Evolutionary conservation across 306 rosid species (phyloP).

Genomic region (Castanea crenata): DNA sequence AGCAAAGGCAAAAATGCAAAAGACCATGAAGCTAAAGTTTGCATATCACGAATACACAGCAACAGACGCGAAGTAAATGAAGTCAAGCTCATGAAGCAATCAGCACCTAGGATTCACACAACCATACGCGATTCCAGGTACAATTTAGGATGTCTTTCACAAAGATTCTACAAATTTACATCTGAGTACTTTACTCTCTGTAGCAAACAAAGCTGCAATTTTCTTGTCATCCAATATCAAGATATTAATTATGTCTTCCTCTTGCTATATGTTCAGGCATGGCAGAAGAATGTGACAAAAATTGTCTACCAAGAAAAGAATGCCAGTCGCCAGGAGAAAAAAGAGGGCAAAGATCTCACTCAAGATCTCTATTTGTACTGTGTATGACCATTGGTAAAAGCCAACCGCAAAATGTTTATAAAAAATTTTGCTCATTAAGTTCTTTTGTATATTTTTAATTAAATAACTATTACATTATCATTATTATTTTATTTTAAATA

Average conservation of each 20-base stretch:
- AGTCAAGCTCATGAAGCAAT: slow-evolving; percentile 23
- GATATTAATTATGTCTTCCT: background rate
- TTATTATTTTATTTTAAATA: background rate
- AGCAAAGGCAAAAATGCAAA: background rate
- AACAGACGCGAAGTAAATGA: slow-evolving; percentile 28
- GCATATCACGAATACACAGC: slow-evolving; percentile 2
- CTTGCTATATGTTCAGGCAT: slow-evolving; percentile 34
- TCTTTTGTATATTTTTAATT: background rate
- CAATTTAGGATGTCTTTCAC: background rate
- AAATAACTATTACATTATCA: background rate
- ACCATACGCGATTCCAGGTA: slow-evolving; percentile 46
- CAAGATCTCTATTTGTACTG: background rate
- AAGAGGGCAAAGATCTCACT: background rate
- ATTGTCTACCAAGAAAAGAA: background rate
- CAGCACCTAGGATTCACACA: slow-evolving; percentile 15
- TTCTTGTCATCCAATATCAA: background rate
- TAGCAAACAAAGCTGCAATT: background rate
- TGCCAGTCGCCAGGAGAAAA: background rate
- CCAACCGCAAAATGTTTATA: background rate
- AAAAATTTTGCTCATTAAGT: background rate
- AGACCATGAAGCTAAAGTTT: slow-evolving; percentile 17
- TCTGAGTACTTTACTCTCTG: too few relatives aligned
- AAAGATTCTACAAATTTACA: background rate
- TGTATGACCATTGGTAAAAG: background rate
- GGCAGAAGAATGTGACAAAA: slow-evolving; percentile 32